Conservation (phyloP, 2,329 filamentous ascomycete species). For the Xenoacremonium recifei region DNA sequence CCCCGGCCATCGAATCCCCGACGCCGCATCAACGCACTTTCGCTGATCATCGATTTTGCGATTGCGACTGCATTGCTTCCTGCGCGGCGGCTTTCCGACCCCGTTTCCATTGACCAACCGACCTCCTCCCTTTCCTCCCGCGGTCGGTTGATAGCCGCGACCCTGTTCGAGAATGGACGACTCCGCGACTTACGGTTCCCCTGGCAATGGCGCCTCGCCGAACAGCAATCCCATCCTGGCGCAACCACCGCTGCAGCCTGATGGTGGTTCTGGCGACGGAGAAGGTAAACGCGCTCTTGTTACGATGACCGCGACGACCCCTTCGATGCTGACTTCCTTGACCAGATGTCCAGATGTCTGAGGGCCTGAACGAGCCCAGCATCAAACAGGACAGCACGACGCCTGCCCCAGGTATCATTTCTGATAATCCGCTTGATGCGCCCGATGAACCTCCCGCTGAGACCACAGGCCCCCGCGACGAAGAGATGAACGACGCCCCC, state of each 20-base stretch:
- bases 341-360: constrained; percentile 64
- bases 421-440: constrained; percentile 68
- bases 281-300: constrained; percentile 43
- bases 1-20: constrained; percentile 18
- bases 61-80: constrained; percentile 3
- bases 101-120: constrained; percentile 14
- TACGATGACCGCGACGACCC: not conserved
- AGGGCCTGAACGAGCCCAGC: constrained; percentile 45
- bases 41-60: constrained; percentile 8
- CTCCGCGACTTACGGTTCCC: constrained; percentile 56
- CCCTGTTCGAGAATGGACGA: constrained; percentile 54
- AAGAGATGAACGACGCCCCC: constrained; percentile 74
- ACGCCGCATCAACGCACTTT: constrained; percentile 9
- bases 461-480: constrained; percentile 64
- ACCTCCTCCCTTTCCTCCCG: constrained; percentile 7
- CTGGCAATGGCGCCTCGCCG: constrained; percentile 55
- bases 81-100: constrained; percentile 10
- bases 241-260: constrained; percentile 51
- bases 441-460: constrained; percentile 58
- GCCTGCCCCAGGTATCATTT: constrained; percentile 50
- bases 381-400: constrained; percentile 63
- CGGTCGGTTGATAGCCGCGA: constrained; percentile 11
- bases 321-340: constrained; percentile 16
- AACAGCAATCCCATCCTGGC: constrained; percentile 55
- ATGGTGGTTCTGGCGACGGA: constrained; percentile 36